phyloP scores from a whole-genome alignment of 495 filamentous ascomycete genomes.

The Sabuloglossum arenarium region DNA sequence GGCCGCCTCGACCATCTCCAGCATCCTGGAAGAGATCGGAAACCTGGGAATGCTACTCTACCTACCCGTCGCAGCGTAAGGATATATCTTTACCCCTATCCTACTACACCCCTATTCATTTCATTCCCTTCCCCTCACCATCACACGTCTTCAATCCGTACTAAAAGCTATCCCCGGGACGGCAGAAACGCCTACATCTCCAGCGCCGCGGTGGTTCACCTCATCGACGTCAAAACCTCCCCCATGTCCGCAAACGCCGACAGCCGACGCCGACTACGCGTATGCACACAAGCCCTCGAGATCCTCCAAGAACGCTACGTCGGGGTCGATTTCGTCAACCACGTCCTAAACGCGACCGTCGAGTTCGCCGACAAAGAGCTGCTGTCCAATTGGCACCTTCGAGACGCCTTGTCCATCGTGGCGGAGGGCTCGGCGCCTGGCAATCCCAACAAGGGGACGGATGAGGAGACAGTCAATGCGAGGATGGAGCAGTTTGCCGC shows the following conservation, averaged over 20 bases:
- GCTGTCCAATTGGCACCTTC: not conserved
- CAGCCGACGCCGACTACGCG: not conserved
- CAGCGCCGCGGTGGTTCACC: not conserved
- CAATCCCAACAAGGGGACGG: not conserved
- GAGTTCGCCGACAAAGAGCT: not conserved
- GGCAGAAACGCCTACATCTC: not conserved
- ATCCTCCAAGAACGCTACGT: not conserved
- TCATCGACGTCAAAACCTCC: not conserved
- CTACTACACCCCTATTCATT: not conserved
- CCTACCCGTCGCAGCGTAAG: not conserved
- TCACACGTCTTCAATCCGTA: too few species aligned
- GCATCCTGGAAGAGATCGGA: not conserved
- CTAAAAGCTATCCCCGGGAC: not conserved
- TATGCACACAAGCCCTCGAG: not conserved
- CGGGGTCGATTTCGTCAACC: not conserved
- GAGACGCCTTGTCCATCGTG: not conserved
- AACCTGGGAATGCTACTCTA: not conserved
- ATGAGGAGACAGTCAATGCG: not conserved
- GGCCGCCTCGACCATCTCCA: not conserved
- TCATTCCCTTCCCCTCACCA: too few species aligned
- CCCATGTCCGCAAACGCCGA: not conserved
- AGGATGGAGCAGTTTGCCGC: not conserved
- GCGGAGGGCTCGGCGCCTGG: not conserved
- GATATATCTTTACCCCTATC: not conserved
- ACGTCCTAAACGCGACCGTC: not conserved